These are phyloP conservation scores for Rhizopogon salebrosus DNA, from an alignment of 768 basidiomycete species.

Conservation along the genomic window DNA sequence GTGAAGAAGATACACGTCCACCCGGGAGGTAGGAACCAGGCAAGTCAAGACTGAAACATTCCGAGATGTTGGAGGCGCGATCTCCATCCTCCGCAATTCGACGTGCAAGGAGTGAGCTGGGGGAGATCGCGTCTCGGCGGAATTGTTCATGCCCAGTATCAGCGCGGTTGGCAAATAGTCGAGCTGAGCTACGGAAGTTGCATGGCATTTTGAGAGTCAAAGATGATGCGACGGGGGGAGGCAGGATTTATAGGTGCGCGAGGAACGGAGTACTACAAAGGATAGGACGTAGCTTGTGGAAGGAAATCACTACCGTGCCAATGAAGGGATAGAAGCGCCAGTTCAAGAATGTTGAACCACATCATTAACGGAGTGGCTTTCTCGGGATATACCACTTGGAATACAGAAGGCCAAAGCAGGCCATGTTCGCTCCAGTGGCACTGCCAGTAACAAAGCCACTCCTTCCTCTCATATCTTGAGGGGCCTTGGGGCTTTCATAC, in stretches of 20 bases:
- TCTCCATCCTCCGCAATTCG: not conserved
- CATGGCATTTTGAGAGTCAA: not conserved
- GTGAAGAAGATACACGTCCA: not conserved
- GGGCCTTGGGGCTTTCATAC: too few relatives aligned
- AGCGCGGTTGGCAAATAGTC: not conserved
- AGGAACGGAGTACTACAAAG: not conserved
- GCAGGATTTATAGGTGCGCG: not conserved
- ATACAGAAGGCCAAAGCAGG: conserved; percentile 1
- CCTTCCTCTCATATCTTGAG: not conserved
- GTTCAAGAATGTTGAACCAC: conserved; percentile 2
- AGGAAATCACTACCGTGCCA: too few relatives aligned
- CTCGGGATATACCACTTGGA: conserved; percentile 1
- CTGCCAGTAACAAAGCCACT: not conserved
- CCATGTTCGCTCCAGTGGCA: not conserved
- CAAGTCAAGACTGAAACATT: not conserved
- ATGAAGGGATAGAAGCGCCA: not conserved
- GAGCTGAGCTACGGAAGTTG: not conserved
- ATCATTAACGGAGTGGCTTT: not conserved
- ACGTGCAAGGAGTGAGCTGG: not conserved
- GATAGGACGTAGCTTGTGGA: not conserved
- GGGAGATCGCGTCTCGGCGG: not conserved
- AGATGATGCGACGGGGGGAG: not conserved
- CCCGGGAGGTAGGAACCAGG: not conserved
- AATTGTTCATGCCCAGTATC: not conserved
- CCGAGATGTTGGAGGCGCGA: not conserved